Evolutionary conservation across 257 asterid genomes (phyloP), one percentile per base, ranked within the genome.

Genomic region (Scutellaria barbata): DNA sequence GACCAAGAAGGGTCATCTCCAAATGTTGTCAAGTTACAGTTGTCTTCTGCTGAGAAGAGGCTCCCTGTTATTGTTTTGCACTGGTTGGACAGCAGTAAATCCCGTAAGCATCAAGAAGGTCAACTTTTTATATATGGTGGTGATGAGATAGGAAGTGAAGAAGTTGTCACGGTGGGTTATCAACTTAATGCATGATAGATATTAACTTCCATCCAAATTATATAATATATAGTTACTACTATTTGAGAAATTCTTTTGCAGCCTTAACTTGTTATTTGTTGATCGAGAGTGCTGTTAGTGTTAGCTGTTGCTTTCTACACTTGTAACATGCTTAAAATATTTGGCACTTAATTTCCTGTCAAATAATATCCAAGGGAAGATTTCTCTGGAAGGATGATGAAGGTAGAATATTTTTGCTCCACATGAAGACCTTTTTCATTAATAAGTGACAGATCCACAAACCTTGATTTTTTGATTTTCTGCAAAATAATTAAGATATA

Each of bases 91-190:
- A 82, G 66, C 54, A 69, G 76, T 71, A 90, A 85, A 78, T 80
- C 92, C 75, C 78, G 69, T 45, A 80, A 81, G 78, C 87, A 75
- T 50, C 83, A 53, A 7, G 87, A 84, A 43, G 92, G 96, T 40
- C 90, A 83, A 71, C 91, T 92, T 75, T 82, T 92, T 81, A 78
- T 92, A 43, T 92, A 92, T 76, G 98, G 98, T 67, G 98, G 96
- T 72, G 96, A 90, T 73, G 98, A 85, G 81, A 87, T 90, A 75
- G 96, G 96, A 65, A 82, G 88, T 33, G 91, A 88, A 63, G 98
- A 92, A 86, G 95, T 82, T 82, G 73, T 90, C 61, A 90, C 96
- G 84, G 98, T 92, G 72, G 46, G 91, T 84, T 76, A 63, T 67
- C 81, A 54, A 71, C 65, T 60, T 60, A 63, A 53, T 68, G 52